Percentiles rank a stretch among this genome's conserved stretches.
These are phyloP conservation scores for Sarocladium kiliense DNA, from an alignment of 2,329 filamentous ascomycete genomes.

Conservation along the genomic window DNA sequence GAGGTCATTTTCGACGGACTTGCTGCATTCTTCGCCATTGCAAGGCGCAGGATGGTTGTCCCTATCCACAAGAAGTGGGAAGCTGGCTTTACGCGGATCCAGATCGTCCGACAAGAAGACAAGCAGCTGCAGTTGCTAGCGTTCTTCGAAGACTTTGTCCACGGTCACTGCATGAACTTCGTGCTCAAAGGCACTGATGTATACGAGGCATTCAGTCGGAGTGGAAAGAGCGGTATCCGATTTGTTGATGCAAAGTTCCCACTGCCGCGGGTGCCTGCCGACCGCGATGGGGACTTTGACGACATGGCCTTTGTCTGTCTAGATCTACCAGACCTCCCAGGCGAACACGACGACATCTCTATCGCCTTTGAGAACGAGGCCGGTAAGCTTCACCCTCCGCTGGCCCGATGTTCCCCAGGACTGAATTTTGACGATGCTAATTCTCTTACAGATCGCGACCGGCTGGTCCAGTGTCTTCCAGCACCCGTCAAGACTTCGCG, in stretches of 20 bases:
- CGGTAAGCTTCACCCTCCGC: slow-evolving; percentile 55
- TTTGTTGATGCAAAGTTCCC: slow-evolving; percentile 90
- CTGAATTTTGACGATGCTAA: slow-evolving; percentile 18
- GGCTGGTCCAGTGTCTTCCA: slow-evolving; percentile 46
- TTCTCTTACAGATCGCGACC: slow-evolving; percentile 45
- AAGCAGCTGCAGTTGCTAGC: slow-evolving; percentile 72
- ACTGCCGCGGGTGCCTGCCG: slow-evolving; percentile 58
- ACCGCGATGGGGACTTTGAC: slow-evolving; percentile 45
- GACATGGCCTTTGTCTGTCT: slow-evolving; percentile 75
- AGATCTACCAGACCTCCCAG: slow-evolving; percentile 82
- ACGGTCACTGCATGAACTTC: slow-evolving; percentile 87
- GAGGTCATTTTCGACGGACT: slow-evolving; percentile 68
- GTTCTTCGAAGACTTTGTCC: slow-evolving; percentile 83
- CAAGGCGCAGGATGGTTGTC: slow-evolving; percentile 81
- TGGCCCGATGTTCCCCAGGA: too few species aligned
- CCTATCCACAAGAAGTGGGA: slow-evolving; percentile 95
- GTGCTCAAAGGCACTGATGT: slow-evolving; percentile 77
- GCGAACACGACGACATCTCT: slow-evolving; percentile 87
- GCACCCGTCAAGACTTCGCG: slow-evolving; percentile 46
- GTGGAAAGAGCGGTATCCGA: slow-evolving; percentile 66
- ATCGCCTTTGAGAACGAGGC: slow-evolving; percentile 76
- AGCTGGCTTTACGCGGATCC: slow-evolving; percentile 71
- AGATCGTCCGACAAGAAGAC: slow-evolving; percentile 68
- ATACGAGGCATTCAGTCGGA: slow-evolving; percentile 64
- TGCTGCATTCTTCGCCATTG: slow-evolving; percentile 72